These are phyloP conservation scores for Talaromyces sp. DNA, from an alignment of 2,329 filamentous ascomycete genomes.

Conservation along the genomic window DNA sequence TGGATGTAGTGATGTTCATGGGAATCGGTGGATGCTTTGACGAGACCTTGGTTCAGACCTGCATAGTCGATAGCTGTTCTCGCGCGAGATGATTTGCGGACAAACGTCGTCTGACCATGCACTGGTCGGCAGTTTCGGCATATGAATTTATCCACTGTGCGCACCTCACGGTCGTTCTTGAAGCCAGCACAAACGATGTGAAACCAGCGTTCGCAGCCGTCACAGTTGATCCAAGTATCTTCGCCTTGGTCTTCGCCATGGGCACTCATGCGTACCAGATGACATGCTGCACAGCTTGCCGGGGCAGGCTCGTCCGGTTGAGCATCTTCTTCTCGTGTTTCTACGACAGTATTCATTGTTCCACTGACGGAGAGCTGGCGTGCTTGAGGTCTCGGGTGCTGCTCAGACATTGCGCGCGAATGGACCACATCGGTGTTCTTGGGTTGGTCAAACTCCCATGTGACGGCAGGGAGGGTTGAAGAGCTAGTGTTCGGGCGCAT, in stretches of 20 bases:
- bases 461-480: slow-evolving; percentile 26
- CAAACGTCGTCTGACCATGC: slow-evolving; percentile 60
- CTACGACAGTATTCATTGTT: slow-evolving; percentile 3
- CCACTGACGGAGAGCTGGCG: not conserved
- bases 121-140: slow-evolving; percentile 54
- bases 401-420: not conserved
- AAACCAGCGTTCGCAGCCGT: slow-evolving; percentile 64
- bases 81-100: slow-evolving; percentile 60
- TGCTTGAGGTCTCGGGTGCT: not conserved
- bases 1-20: slow-evolving; percentile 63
- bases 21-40: slow-evolving; percentile 60
- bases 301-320: slow-evolving; percentile 25
- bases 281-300: slow-evolving; percentile 53
- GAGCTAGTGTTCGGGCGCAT: slow-evolving; percentile 34
- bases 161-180: slow-evolving; percentile 57
- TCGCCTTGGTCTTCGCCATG: slow-evolving; percentile 49
- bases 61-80: slow-evolving; percentile 64
- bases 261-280: slow-evolving; percentile 47
- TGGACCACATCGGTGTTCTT: not conserved
- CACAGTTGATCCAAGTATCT: slow-evolving; percentile 59
- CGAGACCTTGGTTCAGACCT: slow-evolving; percentile 59
- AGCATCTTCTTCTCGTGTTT: slow-evolving; percentile 22
- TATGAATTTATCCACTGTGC: slow-evolving; percentile 63
- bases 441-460: slow-evolving; percentile 26
- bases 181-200: slow-evolving; percentile 63